These are phyloP conservation scores for Crucibulum laeve DNA, from an alignment of 768 basidiomycete genomes.

Conservation along the genomic window DNA sequence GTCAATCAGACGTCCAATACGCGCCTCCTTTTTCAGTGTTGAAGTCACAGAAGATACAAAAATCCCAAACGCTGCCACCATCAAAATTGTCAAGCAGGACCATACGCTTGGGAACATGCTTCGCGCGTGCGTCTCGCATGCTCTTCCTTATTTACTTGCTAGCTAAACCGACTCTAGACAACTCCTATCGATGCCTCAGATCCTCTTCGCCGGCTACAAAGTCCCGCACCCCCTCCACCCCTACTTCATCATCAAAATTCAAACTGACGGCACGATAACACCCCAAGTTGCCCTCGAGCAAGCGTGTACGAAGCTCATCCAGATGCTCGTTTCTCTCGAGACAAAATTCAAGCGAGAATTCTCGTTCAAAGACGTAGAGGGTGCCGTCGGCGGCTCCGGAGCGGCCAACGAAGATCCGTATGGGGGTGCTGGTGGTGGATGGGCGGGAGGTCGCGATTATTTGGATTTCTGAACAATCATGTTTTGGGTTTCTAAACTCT, in stretches of 20 bases:
- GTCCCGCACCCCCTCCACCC: slow-evolving; percentile 96
- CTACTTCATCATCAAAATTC: slow-evolving; percentile 91
- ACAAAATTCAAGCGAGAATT: slow-evolving; percentile 81
- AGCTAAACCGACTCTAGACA: slow-evolving; percentile 48
- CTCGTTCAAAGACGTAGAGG: slow-evolving; percentile 70
- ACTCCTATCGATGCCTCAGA: slow-evolving; percentile 80
- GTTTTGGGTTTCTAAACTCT: slow-evolving; percentile 1
- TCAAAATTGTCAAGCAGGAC: slow-evolving; percentile 94
- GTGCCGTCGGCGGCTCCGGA: slow-evolving; percentile 19
- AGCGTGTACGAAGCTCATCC: slow-evolving; percentile 80
- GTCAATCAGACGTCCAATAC: slow-evolving; percentile 7
- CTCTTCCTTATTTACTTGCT: slow-evolving; percentile 1
- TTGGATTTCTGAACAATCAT: slow-evolving; percentile 40
- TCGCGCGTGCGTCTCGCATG: slow-evolving; percentile 64
- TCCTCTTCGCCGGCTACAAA: slow-evolving; percentile 97
- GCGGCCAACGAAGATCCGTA: slow-evolving; percentile 42
- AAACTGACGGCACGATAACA: slow-evolving; percentile 85
- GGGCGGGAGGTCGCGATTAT: slow-evolving; percentile 49
- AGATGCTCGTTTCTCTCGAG: slow-evolving; percentile 61
- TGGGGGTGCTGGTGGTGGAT: slow-evolving; percentile 28
- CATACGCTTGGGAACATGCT: slow-evolving; percentile 97
- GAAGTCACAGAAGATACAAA: slow-evolving; percentile 94
- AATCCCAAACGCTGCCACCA: slow-evolving; percentile 94
- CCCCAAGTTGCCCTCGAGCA: slow-evolving; percentile 81
- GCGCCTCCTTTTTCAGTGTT: slow-evolving; percentile 47